Percentiles rank a stretch among this genome's conserved stretches.
Conservation (phyloP, 1,284 basidiomycete species). For the Pholiota adiposa region DNA sequence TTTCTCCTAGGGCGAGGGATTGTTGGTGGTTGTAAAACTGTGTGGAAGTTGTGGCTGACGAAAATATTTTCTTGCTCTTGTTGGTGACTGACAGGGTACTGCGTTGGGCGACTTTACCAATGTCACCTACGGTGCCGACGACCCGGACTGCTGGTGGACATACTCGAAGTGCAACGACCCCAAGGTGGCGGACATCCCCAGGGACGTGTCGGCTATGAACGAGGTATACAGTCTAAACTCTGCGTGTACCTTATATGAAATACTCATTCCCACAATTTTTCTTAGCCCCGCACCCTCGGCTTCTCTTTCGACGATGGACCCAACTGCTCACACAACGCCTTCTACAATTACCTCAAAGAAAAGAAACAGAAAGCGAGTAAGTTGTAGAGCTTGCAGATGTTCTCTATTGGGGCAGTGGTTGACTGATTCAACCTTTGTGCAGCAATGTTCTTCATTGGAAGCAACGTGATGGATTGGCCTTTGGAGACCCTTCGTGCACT, state of each 20-base stretch:
- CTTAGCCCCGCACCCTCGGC: constrained; percentile 61
- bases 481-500: constrained; percentile 71
- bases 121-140: constrained; percentile 34
- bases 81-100: constrained; percentile 29
- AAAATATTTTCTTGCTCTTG: not conserved
- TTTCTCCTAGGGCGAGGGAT: not conserved
- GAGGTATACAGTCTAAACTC: constrained; percentile 48
- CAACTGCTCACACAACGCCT: constrained; percentile 68
- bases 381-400: constrained; percentile 23
- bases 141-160: constrained; percentile 66
- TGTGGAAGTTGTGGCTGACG: too few relatives aligned
- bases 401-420: not conserved
- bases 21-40: too few relatives aligned
- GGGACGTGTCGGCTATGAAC: constrained; percentile 66
- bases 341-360: constrained; percentile 64
- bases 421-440: not conserved
- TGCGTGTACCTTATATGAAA: not conserved
- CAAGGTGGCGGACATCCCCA: constrained; percentile 42
- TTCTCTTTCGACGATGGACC: constrained; percentile 76
- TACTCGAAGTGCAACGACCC: constrained; percentile 60
- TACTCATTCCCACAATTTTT: not conserved
- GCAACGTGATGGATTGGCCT: constrained; percentile 75
- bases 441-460: constrained; percentile 82
- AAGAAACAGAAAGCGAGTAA: constrained; percentile 73
- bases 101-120: constrained; percentile 38